Conservation (phyloP, 2,329 filamentous ascomycete genomes). For the Fusarium foetens region DNA sequence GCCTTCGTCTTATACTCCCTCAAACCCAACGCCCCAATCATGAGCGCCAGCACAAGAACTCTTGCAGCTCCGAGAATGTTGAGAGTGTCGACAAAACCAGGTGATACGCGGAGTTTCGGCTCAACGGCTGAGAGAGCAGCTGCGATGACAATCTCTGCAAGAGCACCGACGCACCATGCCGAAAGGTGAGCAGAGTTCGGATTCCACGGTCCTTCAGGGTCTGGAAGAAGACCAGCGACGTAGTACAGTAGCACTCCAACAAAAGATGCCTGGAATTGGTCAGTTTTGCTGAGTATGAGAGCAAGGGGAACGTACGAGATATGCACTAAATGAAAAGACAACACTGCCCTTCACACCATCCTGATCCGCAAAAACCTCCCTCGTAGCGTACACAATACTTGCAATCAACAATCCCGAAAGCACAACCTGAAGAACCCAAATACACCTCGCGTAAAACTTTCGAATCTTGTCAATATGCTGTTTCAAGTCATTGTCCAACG, state of each 20-base stretch:
- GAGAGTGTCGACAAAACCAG: conserved; percentile 45
- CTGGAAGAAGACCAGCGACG: conserved; percentile 54
- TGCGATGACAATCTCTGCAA: conserved; percentile 52
- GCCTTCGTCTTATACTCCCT: conserved; percentile 48
- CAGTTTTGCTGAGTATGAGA: not conserved
- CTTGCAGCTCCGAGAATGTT: conserved; percentile 48
- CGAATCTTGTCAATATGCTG: conserved; percentile 42
- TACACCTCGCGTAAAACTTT: conserved; percentile 47
- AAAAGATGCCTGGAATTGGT: conserved; percentile 49
- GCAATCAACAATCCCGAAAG: conserved; percentile 49
- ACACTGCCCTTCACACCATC: conserved; percentile 40
- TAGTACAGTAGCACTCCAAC: conserved; percentile 56
- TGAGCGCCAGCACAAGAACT: conserved; percentile 48
- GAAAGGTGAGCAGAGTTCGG: conserved; percentile 50
- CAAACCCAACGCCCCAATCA: conserved; percentile 47
- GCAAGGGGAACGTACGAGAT: conserved; percentile 45
- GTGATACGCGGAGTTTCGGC: conserved; percentile 44
- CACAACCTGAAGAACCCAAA: conserved; percentile 51
- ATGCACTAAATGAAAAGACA: conserved; percentile 54
- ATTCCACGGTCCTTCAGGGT: conserved; percentile 57
- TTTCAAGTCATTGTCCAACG: conserved; percentile 45
- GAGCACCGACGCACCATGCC: conserved; percentile 51
- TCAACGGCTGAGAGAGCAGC: conserved; percentile 48
- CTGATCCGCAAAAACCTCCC: conserved; percentile 47
- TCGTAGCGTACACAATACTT: conserved; percentile 48